These are phyloP conservation scores for Alisma plantagoaquatica DNA, from an alignment of 106 monocot genomes.

Conservation along the genomic window DNA sequence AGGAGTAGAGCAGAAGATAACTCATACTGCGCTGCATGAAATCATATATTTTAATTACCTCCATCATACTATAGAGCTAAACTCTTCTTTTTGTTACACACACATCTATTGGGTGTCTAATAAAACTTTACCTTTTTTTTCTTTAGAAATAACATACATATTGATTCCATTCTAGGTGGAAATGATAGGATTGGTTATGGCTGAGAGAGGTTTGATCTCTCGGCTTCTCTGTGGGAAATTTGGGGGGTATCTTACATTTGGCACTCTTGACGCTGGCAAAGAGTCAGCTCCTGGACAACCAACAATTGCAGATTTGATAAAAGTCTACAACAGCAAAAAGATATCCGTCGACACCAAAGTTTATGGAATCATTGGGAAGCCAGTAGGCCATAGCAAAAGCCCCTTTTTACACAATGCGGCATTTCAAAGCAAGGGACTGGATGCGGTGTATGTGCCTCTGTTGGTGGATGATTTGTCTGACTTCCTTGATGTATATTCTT, in stretches of 20 bases:
- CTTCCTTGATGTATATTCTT: constrained; percentile 67
- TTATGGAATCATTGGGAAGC: constrained; percentile 81
- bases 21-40: too few relatives aligned
- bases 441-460: constrained; percentile 91
- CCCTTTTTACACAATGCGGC: constrained; percentile 74
- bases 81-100: too few relatives aligned
- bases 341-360: constrained; percentile 65
- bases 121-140: too few relatives aligned
- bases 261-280: constrained; percentile 49
- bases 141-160: too few relatives aligned
- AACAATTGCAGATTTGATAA: constrained; percentile 58
- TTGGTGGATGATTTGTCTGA: constrained; percentile 64
- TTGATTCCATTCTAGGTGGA: constrained; percentile 46
- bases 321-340: constrained; percentile 72
- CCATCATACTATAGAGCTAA: too few relatives aligned
- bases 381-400: constrained; percentile 79
- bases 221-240: constrained; percentile 77
- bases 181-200: constrained; percentile 89
- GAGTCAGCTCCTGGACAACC: constrained; percentile 95
- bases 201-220: constrained; percentile 80
- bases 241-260: constrained; percentile 97
- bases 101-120: too few relatives aligned
- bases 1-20: too few relatives aligned
- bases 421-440: constrained; percentile 50
- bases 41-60: too few relatives aligned